A percentile compares a stretch with the other conserved stretches of the same genome.
These are phyloP conservation scores for Penicillium samsonianum DNA, from an alignment of 495 filamentous ascomycete species.

Conservation along the genomic window DNA sequence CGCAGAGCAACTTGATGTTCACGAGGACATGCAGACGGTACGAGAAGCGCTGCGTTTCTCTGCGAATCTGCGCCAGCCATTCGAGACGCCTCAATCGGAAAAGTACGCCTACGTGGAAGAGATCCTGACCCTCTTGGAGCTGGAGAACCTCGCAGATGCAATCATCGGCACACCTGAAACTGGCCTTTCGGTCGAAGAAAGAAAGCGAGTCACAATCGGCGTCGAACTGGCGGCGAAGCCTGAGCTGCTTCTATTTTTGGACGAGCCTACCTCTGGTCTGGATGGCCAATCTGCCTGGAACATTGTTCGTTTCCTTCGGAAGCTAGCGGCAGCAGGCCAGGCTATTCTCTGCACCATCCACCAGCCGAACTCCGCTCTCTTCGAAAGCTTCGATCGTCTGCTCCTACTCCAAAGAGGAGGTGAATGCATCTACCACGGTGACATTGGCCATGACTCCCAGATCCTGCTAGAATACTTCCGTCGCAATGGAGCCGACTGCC, in stretches of 20 bases:
- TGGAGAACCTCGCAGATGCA: slow-evolving; percentile 81
- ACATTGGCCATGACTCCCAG: slow-evolving; percentile 57
- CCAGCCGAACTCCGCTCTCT: slow-evolving; percentile 82
- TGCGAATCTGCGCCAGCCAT: slow-evolving; percentile 77
- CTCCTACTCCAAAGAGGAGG: slow-evolving; percentile 67
- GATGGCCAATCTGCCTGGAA: slow-evolving; percentile 86
- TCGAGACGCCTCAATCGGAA: slow-evolving; percentile 63
- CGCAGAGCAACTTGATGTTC: slow-evolving; percentile 81
- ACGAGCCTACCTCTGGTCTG: slow-evolving; percentile 87
- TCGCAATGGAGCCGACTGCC: slow-evolving; percentile 49
- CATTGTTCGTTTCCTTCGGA: slow-evolving; percentile 84
- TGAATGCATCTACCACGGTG: slow-evolving; percentile 65
- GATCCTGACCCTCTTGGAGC: slow-evolving; percentile 76
- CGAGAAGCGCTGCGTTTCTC: slow-evolving; percentile 85
- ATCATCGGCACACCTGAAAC: slow-evolving; percentile 75
- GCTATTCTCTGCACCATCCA: slow-evolving; percentile 93
- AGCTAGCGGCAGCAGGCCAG: slow-evolving; percentile 79
- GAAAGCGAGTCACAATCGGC: slow-evolving; percentile 88
- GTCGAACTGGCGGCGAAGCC: slow-evolving; percentile 87
- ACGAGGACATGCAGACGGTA: slow-evolving; percentile 75
- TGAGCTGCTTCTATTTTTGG: slow-evolving; percentile 80
- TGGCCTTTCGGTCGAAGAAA: slow-evolving; percentile 87
- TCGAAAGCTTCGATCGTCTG: slow-evolving; percentile 76
- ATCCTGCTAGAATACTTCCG: slow-evolving; percentile 54
- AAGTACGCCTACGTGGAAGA: slow-evolving; percentile 85